Evolutionary conservation across 371 early-diverging fungal species (phyloP).

Genomic region (Saksenaea oblongispora): DNA sequence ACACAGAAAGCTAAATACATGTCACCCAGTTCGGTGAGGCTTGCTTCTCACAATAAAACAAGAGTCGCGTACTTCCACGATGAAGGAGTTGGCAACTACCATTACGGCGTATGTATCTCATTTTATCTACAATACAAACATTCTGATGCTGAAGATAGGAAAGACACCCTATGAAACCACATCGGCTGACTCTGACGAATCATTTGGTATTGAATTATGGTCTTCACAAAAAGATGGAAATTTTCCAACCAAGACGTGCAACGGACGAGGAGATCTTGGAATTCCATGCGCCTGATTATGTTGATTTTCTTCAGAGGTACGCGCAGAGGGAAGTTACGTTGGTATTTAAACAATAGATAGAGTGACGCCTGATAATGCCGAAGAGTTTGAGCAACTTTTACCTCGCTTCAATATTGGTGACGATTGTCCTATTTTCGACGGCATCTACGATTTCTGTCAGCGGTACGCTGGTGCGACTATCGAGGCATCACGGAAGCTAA

Average conservation of each 20-base stretch:
- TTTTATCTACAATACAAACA: slow-evolving; percentile 8
- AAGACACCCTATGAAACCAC: slow-evolving; percentile 97
- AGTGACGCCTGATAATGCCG: slow-evolving; percentile 90
- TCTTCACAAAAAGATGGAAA: slow-evolving; percentile 85
- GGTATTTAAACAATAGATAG: slow-evolving; percentile 29
- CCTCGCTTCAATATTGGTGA: slow-evolving; percentile 89
- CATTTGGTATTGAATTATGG: slow-evolving; percentile 88
- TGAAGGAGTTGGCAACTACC: slow-evolving; percentile 86
- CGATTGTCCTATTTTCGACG: slow-evolving; percentile 98
- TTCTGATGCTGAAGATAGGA: slow-evolving; percentile 39
- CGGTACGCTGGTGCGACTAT: slow-evolving; percentile 88
- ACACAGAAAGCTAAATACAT: slow-evolving; percentile 39
- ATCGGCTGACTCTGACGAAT: slow-evolving; percentile 89
- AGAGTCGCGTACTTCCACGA: slow-evolving; percentile 87
- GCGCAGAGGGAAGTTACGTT: background rate
- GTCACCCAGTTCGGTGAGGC: slow-evolving; percentile 30
- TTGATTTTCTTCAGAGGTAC: slow-evolving; percentile 94
- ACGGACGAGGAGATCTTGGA: slow-evolving; percentile 94
- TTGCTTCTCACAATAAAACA: slow-evolving; percentile 55
- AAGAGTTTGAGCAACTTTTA: slow-evolving; percentile 66
- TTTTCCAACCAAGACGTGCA: slow-evolving; percentile 89
- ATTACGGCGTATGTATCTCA: slow-evolving; percentile 73
- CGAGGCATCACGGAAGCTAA: slow-evolving; percentile 82
- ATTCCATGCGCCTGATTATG: slow-evolving; percentile 97
- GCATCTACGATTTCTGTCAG: slow-evolving; percentile 95